These are phyloP conservation scores for Beauveria australis DNA, from an alignment of 2,329 filamentous ascomycete species.

Conservation along the genomic window DNA sequence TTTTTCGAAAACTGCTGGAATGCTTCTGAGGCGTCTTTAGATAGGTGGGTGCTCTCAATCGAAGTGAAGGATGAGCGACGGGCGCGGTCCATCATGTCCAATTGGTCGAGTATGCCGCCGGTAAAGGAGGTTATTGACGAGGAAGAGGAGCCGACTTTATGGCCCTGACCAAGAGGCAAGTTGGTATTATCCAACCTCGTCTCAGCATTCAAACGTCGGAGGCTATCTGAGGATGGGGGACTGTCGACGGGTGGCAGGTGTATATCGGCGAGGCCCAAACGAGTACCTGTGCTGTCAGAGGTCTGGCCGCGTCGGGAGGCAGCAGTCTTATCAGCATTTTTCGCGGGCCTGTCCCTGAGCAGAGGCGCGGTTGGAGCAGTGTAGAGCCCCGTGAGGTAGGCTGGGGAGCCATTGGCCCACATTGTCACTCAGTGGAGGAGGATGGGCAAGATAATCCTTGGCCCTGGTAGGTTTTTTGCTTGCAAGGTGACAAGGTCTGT, in stretches of 20 bases:
- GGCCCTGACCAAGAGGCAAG: conserved; percentile 22
- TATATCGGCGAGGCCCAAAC: conserved; percentile 30
- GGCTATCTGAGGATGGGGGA: conserved; percentile 51
- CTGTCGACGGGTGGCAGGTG: conserved; percentile 52
- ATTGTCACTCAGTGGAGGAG: conserved; percentile 11
- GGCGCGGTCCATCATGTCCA: conserved; percentile 42
- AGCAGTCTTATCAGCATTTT: conserved; percentile 8
- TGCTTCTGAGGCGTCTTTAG: conserved; percentile 49
- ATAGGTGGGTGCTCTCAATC: conserved; percentile 41
- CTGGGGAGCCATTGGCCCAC: conserved; percentile 10
- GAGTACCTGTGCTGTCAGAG: background rate
- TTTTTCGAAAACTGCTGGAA: conserved; percentile 51
- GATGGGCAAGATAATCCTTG: conserved; percentile 8
- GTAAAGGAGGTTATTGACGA: conserved; percentile 43
- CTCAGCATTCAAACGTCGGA: conserved; percentile 51
- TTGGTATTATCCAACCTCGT: conserved; percentile 47
- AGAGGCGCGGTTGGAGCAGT: conserved; percentile 5
- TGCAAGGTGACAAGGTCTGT: background rate
- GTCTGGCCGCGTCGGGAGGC: conserved; percentile 12
- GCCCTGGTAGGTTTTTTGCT: background rate
- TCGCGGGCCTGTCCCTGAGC: conserved; percentile 4
- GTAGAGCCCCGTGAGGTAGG: conserved; percentile 6
- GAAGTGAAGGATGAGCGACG: conserved; percentile 51
- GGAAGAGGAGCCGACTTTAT: conserved; percentile 42
- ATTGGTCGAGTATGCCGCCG: conserved; percentile 32